These are phyloP conservation scores for Mimosa pudica DNA, from an alignment of 306 rosid genomes.

Conservation along the genomic window DNA sequence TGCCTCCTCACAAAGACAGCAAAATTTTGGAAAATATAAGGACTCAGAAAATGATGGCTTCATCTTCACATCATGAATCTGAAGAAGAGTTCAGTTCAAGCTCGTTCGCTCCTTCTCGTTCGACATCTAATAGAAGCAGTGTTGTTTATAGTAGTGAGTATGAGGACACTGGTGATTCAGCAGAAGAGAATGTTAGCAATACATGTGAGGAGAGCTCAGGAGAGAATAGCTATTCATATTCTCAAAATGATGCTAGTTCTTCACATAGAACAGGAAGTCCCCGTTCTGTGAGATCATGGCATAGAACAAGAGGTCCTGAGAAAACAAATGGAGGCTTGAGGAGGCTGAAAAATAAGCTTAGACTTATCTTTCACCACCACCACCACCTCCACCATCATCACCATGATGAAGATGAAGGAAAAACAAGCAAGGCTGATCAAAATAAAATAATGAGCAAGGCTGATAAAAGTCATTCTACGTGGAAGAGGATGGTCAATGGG, in stretches of 20 bases:
- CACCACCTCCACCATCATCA: conserved; percentile 68
- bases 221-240: conserved; percentile 34
- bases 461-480: conserved; percentile 33
- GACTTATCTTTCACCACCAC: conserved; percentile 78
- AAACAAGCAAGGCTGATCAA: conserved; percentile 14
- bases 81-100: conserved; percentile 42
- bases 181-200: conserved; percentile 21
- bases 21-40: conserved; percentile 16
- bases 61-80: conserved; percentile 13
- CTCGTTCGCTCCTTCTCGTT: conserved; percentile 32
- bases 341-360: conserved; percentile 65
- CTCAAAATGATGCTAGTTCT: conserved; percentile 20
- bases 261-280: conserved; percentile 36
- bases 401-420: conserved; percentile 19
- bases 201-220: conserved; percentile 38
- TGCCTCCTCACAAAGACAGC: conserved; percentile 32
- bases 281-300: conserved; percentile 34
- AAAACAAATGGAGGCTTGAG: conserved; percentile 50
- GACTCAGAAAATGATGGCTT: conserved; percentile 22
- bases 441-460: not conserved
- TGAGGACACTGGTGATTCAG: conserved; percentile 25
- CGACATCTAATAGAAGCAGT: conserved; percentile 42
- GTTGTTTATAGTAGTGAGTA: conserved; percentile 25
- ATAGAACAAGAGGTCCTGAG: conserved; percentile 20
- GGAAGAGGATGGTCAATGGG: conserved; percentile 48